Evolutionary conservation across 1,284 basidiomycete species (phyloP), one percentile per base, ranked within the genome.

Genomic region (Quambalaria eucalypti): DNA sequence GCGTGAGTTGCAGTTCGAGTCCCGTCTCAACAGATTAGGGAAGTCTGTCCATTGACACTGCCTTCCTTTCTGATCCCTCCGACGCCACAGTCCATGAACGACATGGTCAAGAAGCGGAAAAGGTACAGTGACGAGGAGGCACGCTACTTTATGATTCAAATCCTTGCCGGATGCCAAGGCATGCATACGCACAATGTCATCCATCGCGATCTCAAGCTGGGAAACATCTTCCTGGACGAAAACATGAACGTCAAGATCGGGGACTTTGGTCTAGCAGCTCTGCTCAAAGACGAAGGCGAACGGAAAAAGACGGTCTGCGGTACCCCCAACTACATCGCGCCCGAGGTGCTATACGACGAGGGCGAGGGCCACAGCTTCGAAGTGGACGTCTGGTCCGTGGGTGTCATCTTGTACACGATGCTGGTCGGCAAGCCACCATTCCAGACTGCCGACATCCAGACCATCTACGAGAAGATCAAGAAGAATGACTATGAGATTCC

Each of bases 251-350:
- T 97, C 74, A 92, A 96, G 76, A 90, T 98, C 25, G 93, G 91
- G 25, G 93, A 98, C 78, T 96, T 98, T 78, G 93, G 95, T 9
- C 81, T 98, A 21, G 93, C 95, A 0, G 93, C 95, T 1, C 81
- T 98, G 54, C 93, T 98, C 53, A 92, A 97, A 78, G 91, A 85
- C 74, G 88, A 88, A 9, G 92, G 92, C 1, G 95, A 98, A 76
- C 80, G 93, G 65, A 96, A 97, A 81, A 96, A 95, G 70, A 98
- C 93, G 0, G 93, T 97, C 49, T 97, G 93, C 69, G 95, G 93
- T 5, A 98, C 93, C 1, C 95, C 93, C 1, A 97, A 98, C 76
- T 97, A 98, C 76, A 97, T 98, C 65, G 95, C 95, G 0, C 95
- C 93, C 0, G 93, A 98, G 76, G 91, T 98, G 30, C 79, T 98